These are phyloP conservation scores for Pseudoneurospora amorphoporcata DNA, from an alignment of 495 filamentous ascomycete species.

Conservation along the genomic window DNA sequence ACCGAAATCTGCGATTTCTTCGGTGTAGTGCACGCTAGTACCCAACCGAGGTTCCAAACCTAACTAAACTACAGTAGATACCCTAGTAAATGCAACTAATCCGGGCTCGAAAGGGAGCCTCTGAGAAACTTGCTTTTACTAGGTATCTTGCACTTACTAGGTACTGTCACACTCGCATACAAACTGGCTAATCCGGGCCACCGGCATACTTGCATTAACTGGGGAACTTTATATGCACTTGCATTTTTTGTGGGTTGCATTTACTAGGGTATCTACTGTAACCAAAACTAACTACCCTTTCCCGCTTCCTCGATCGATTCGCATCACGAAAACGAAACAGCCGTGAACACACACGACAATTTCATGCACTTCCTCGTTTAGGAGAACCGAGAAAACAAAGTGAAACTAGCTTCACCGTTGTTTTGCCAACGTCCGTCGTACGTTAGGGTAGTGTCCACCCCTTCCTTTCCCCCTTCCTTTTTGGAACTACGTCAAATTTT, in stretches of 20 bases:
- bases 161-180: too few species aligned
- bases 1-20: neutral
- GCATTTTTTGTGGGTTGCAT: too few species aligned
- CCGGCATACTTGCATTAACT: too few species aligned
- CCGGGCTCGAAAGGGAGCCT: too few species aligned
- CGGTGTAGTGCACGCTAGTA: neutral
- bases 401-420: neutral
- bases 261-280: too few species aligned
- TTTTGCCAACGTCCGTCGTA: neutral
- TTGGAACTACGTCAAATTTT: neutral
- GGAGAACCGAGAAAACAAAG: neutral
- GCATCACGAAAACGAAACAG: neutral
- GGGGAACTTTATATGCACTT: too few species aligned
- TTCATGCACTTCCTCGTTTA: neutral
- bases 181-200: too few species aligned
- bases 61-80: too few species aligned
- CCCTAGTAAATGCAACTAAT: too few species aligned
- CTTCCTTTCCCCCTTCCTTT: neutral
- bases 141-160: too few species aligned
- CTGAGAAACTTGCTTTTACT: too few species aligned
- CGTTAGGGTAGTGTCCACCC: neutral
- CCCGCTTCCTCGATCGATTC: neutral
- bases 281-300: neutral
- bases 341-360: neutral
- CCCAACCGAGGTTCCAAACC: neutral